Conservation (phyloP, 805 yeast species). For the Schwanniomyces polymorphus region DNA sequence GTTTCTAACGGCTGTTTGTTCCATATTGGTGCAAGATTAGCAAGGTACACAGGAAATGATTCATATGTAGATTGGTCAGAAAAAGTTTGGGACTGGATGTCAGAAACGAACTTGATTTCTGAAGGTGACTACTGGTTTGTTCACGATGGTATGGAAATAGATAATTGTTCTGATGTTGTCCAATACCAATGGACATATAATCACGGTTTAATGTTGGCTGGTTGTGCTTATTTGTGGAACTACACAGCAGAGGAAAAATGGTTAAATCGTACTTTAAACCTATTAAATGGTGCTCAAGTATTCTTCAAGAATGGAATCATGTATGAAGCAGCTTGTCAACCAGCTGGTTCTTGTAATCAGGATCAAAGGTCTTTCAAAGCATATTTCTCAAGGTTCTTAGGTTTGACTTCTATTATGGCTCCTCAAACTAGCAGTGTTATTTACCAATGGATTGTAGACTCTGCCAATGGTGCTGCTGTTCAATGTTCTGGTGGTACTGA, state of each 20-base stretch:
- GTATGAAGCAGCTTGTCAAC: slow-evolving; percentile 80
- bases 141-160: slow-evolving; percentile 72
- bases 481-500: slow-evolving; percentile 76
- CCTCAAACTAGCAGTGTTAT: slow-evolving; percentile 57
- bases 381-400: slow-evolving; percentile 71
- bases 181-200: slow-evolving; percentile 82
- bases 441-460: slow-evolving; percentile 39
- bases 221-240: slow-evolving; percentile 79
- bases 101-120: slow-evolving; percentile 41
- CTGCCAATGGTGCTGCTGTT: slow-evolving; percentile 60
- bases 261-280: slow-evolving; percentile 57
- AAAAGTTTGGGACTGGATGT: slow-evolving; percentile 47
- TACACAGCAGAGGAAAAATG: slow-evolving; percentile 66
- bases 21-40: slow-evolving; percentile 45
- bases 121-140: slow-evolving; percentile 49
- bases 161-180: slow-evolving; percentile 62
- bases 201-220: slow-evolving; percentile 75
- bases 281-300: slow-evolving; percentile 54
- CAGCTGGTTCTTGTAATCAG: slow-evolving; percentile 58
- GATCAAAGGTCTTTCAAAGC: slow-evolving; percentile 96
- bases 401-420: slow-evolving; percentile 68
- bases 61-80: slow-evolving; percentile 43
- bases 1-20: slow-evolving; percentile 46
- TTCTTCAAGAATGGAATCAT: slow-evolving; percentile 47
- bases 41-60: slow-evolving; percentile 40